Conservation (phyloP, 306 rosid species). For the Cucumis melo region DNA sequence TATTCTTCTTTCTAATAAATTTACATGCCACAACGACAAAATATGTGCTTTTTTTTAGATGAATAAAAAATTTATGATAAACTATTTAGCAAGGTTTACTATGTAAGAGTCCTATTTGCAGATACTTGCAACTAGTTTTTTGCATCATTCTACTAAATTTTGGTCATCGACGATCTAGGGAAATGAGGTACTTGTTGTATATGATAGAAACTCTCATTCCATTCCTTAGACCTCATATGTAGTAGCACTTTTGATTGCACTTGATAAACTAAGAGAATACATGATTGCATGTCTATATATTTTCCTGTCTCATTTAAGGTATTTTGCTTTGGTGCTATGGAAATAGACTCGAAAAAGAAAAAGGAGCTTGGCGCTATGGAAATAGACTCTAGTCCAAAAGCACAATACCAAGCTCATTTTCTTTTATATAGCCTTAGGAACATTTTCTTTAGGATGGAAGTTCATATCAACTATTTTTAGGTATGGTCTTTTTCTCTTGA, state of each 20-base stretch:
- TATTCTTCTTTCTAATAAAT: background rate
- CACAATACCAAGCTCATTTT: no score
- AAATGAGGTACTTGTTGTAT: constrained; percentile 38
- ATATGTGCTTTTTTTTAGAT: background rate
- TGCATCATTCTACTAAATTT: constrained; percentile 71
- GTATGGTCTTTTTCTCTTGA: no score
- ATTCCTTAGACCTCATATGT: background rate
- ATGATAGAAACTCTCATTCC: background rate
- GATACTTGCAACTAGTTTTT: constrained; percentile 77
- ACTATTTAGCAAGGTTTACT: background rate
- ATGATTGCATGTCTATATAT: no score
- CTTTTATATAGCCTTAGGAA: no score
- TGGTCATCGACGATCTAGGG: constrained; percentile 79
- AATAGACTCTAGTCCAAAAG: no score
- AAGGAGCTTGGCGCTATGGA: no score
- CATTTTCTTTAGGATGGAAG: no score
- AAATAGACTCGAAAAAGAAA: no score
- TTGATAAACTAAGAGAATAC: background rate
- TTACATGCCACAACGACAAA: background rate
- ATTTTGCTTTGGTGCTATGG: no score
- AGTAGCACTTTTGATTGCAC: background rate
- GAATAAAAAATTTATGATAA: background rate
- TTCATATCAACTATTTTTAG: no score
- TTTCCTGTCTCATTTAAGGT: no score
- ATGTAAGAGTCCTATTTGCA: constrained; percentile 11